Conservation (phyloP, 306 rosid species). For the Pyrus betulifolia region DNA sequence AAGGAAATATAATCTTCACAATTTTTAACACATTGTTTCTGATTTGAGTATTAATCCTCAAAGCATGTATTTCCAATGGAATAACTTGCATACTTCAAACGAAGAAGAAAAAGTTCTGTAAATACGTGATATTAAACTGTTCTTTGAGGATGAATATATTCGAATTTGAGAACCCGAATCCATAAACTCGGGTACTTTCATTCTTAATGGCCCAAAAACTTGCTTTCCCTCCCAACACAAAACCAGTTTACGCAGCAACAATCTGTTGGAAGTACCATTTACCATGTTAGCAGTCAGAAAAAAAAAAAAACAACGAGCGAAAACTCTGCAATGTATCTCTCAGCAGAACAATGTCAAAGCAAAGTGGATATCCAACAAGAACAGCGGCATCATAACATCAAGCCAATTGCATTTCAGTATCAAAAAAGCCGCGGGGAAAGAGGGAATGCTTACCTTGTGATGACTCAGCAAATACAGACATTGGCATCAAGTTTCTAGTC, state of each 20-base stretch:
- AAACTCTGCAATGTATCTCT: neutral
- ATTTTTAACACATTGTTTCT: neutral
- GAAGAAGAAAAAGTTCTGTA: neutral
- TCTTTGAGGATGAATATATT: neutral
- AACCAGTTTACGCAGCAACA: neutral
- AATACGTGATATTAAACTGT: neutral
- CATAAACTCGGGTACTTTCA: neutral
- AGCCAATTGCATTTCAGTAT: neutral
- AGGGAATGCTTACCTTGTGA: slow-evolving; percentile 43
- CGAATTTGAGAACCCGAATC: neutral
- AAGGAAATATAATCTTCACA: neutral
- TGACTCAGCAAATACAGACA: slow-evolving; percentile 78
- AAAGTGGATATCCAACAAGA: neutral
- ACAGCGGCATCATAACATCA: neutral
- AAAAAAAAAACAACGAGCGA: neutral
- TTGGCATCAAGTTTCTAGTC: slow-evolving; percentile 56
- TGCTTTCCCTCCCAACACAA: neutral
- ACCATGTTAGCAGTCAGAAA: neutral
- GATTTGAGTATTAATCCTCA: neutral
- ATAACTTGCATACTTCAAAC: too few species aligned
- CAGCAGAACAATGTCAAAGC: neutral
- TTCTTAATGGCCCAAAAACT: neutral
- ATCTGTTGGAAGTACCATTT: neutral
- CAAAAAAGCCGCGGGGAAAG: neutral
- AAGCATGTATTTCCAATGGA: neutral